These are phyloP conservation scores for Aspergillus sp. DNA, from an alignment of 2,329 filamentous ascomycete genomes.

Conservation along the genomic window DNA sequence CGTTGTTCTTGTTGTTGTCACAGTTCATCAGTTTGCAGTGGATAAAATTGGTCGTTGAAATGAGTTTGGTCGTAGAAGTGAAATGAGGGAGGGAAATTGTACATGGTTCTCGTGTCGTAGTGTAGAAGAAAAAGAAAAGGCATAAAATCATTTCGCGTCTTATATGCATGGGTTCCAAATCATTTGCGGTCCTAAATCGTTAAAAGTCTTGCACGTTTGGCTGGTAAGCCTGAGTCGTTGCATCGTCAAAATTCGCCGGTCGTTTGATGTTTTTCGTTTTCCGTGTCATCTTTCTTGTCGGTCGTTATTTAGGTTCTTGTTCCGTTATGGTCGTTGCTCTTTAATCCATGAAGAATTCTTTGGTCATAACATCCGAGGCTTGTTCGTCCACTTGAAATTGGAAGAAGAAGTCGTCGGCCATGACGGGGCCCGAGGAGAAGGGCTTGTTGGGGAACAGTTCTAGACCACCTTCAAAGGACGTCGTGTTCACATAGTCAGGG, in stretches of 20 bases:
- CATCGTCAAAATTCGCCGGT: slow-evolving; percentile 18
- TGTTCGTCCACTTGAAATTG: slow-evolving; percentile 41
- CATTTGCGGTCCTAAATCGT: slow-evolving; percentile 23
- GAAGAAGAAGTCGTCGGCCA: slow-evolving; percentile 40
- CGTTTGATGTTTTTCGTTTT: slow-evolving; percentile 5
- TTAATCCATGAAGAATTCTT: slow-evolving; percentile 28
- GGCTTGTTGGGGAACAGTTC: slow-evolving; percentile 37
- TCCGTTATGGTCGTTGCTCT: slow-evolving; percentile 1
- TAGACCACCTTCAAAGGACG: slow-evolving; percentile 36
- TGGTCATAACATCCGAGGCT: slow-evolving; percentile 25
- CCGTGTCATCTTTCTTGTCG: slow-evolving; percentile 1
- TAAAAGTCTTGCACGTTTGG: slow-evolving; percentile 20
- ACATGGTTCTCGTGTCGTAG: slow-evolving; percentile 26
- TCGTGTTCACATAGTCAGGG: slow-evolving; percentile 36
- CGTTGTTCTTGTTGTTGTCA: not conserved
- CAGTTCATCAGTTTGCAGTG: slow-evolving; percentile 8
- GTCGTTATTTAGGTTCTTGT: not conserved
- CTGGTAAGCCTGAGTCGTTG: slow-evolving; percentile 19
- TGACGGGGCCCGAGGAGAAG: slow-evolving; percentile 25
- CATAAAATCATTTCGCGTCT: slow-evolving; percentile 14
- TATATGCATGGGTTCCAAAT: slow-evolving; percentile 22
- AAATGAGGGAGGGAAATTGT: slow-evolving; percentile 15
- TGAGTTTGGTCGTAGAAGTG: slow-evolving; percentile 10
- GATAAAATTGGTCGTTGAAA: slow-evolving; percentile 15
- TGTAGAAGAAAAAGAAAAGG: not conserved